Evolutionary conservation across 176 grass and related monocot species (phyloP), one percentile per base, ranked within the genome.

Genomic region (Pharus latifolius): DNA sequence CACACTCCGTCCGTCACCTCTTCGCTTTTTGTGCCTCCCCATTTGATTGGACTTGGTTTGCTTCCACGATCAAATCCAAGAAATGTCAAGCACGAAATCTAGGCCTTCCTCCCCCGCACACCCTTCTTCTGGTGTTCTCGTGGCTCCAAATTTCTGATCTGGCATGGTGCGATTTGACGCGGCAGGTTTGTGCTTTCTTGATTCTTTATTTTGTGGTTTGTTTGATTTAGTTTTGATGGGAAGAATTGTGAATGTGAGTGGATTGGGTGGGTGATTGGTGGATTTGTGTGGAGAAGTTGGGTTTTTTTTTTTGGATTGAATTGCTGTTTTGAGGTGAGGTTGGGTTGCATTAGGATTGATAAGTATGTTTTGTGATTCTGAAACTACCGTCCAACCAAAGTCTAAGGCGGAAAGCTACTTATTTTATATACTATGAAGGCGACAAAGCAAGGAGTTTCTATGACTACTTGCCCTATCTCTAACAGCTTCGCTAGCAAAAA

Each of bases 11-110:
- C n/a, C n/a, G n/a, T n/a, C n/a, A n/a, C n/a, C n/a, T 38, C 35
- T 38, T 38, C 9, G 35, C 35, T 9, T 38, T 38, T 9, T 38
- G 4, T 7, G 49, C n/a, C 7, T 26, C 56, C 64, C 56, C 63
- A 26, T 70, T 57, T 16, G 56, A 63, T 62, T 24, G 76, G 69
- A 35, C 20, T 35, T 69, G 77, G 28, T 56, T 72, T 65, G 43
- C 77, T 33, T 59, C 16, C 65, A 60, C 44, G 30, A 30, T 58
- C 13, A 49, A 47, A 69, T 80, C 76, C 54, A 15, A 44, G 35
- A 49, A 74, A 8, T 54, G 18, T 53, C 54, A 6, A 12, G 12
- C 1, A 33, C n/a, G 38, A 28, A 62, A 79, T 47, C 47, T 7
- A 33, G 13, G 16, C 57, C 15, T 34, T 17, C 57, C 38, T 25